Conservation (phyloP, 2,329 filamentous ascomycete genomes). For the Monosporascus sp. region DNA sequence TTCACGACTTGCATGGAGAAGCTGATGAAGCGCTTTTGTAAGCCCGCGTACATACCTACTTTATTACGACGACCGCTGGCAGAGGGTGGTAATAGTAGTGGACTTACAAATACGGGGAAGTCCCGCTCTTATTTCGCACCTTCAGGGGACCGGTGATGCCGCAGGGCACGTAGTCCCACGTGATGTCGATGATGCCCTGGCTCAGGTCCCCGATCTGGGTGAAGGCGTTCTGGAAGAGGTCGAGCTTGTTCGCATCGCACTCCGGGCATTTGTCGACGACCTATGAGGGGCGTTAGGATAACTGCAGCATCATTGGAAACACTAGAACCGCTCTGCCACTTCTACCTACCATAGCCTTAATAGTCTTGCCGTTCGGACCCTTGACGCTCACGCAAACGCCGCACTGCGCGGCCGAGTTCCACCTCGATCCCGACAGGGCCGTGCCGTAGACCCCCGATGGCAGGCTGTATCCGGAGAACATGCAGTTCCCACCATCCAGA, state of each 20-base stretch:
- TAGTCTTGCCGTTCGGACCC: slow-evolving; percentile 47
- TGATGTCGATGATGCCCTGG: slow-evolving; percentile 34
- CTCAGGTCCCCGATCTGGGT: slow-evolving; percentile 29
- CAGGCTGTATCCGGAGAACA: slow-evolving; percentile 57
- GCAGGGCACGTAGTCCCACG: slow-evolving; percentile 33
- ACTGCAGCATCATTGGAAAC: neutral
- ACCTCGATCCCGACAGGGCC: slow-evolving; percentile 53
- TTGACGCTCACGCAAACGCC: slow-evolving; percentile 57
- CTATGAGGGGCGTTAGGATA: slow-evolving; percentile 16
- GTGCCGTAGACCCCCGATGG: slow-evolving; percentile 55
- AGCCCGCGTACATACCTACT: neutral
- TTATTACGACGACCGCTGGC: no score
- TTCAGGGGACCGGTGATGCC: slow-evolving; percentile 35
- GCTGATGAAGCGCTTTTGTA: slow-evolving; percentile 4
- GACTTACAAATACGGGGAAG: slow-evolving; percentile 33
- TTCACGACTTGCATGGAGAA: slow-evolving; percentile 59
- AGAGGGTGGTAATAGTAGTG: slow-evolving; percentile 18
- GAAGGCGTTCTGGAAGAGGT: slow-evolving; percentile 40
- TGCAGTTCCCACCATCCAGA: slow-evolving; percentile 55
- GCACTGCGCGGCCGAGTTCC: slow-evolving; percentile 51
- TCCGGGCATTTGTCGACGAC: slow-evolving; percentile 41
- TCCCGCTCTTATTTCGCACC: slow-evolving; percentile 40
- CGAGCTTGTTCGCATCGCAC: slow-evolving; percentile 34
- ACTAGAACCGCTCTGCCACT: neutral
- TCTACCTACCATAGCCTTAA: slow-evolving; percentile 57